Conservation (phyloP, 768 basidiomycete genomes). For the Tulasnella sp. region DNA sequence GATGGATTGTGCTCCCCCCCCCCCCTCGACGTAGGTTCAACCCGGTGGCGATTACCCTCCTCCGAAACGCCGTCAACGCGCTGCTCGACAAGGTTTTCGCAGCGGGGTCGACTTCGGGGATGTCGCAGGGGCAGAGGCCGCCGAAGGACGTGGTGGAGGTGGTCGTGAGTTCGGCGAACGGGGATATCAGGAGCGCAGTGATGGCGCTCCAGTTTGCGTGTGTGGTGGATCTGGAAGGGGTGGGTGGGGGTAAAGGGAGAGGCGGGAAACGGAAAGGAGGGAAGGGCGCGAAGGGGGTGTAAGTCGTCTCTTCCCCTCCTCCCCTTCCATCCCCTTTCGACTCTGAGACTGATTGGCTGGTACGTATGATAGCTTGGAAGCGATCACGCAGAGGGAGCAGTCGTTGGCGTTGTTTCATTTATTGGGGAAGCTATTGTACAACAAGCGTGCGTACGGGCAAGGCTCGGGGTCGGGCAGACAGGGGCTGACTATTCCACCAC, state of each 20-base stretch:
- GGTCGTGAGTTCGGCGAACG: slow-evolving; percentile 69
- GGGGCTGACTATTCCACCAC: background rate
- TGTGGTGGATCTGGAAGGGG: slow-evolving; percentile 27
- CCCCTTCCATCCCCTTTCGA: background rate
- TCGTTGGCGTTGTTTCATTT: slow-evolving; percentile 83
- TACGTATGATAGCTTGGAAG: slow-evolving; percentile 44
- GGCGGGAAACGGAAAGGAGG: slow-evolving; percentile 20
- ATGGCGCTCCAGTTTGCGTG: slow-evolving; percentile 88
- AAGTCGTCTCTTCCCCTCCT: background rate
- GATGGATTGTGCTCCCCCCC: background rate
- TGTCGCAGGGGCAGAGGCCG: slow-evolving; percentile 27
- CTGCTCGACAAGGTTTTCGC: slow-evolving; percentile 37
- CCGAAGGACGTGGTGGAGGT: slow-evolving; percentile 60
- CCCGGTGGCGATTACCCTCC: slow-evolving; percentile 77
- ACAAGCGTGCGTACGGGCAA: slow-evolving; percentile 57
- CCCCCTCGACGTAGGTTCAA: slow-evolving; percentile 67
- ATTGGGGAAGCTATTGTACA: slow-evolving; percentile 87
- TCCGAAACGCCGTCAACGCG: slow-evolving; percentile 63
- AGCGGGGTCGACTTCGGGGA: slow-evolving; percentile 17
- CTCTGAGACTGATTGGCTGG: background rate
- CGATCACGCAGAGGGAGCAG: slow-evolving; percentile 72
- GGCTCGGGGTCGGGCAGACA: background rate
- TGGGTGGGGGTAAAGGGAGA: slow-evolving; percentile 18
- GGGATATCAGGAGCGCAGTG: slow-evolving; percentile 87
- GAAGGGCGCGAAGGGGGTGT: slow-evolving; percentile 21